phyloP scores from a whole-genome alignment of 1,284 basidiomycete species.

The Cryptococcus depauperatus region DNA sequence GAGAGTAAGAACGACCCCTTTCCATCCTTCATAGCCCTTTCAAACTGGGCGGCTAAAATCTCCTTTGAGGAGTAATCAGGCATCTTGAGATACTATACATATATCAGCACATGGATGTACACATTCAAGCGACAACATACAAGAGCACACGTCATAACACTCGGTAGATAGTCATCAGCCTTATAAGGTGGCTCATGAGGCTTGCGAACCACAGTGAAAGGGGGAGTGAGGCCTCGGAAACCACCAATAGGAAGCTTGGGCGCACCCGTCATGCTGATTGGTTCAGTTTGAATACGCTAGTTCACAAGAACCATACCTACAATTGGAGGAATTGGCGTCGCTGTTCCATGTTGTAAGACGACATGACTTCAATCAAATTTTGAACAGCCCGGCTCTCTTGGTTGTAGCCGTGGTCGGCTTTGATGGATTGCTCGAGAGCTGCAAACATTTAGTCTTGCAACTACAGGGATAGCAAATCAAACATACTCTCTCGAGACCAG shows the following conservation, averaged over 20 bases:
- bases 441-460: constrained; percentile 6
- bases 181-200: constrained; percentile 82
- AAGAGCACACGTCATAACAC: constrained; percentile 98
- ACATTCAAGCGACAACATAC: constrained; percentile 21
- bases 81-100: constrained; percentile 65
- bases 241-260: constrained; percentile 90
- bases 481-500: constrained; percentile 80
- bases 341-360: constrained; percentile 61
- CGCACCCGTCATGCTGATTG: constrained; percentile 71
- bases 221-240: constrained; percentile 89
- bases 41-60: constrained; percentile 70
- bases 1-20: constrained; percentile 92
- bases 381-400: constrained; percentile 84
- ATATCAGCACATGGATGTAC: constrained; percentile 5
- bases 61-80: constrained; percentile 82
- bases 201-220: constrained; percentile 93
- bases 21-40: constrained; percentile 77
- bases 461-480: background rate
- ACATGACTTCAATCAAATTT: constrained; percentile 79
- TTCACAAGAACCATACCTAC: constrained; percentile 17
- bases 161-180: constrained; percentile 91
- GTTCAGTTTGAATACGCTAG: background rate
- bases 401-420: constrained; percentile 97
- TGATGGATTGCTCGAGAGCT: constrained; percentile 84
- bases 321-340: constrained; percentile 91